These are phyloP conservation scores for Crinitomyces ghanaensis DNA, from an alignment of 805 yeast genomes.

Conservation along the genomic window DNA sequence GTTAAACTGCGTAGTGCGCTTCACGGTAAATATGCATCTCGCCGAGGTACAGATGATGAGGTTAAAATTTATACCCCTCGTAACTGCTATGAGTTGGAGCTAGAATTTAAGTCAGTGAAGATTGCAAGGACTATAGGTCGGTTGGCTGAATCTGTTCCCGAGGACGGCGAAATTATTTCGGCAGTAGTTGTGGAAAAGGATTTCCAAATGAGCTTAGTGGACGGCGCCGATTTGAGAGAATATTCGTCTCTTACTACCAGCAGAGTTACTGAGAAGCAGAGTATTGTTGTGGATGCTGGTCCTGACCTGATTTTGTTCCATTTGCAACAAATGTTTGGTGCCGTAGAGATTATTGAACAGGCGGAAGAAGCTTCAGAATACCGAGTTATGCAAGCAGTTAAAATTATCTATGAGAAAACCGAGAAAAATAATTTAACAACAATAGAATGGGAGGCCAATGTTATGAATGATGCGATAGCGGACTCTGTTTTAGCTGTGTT, in stretches of 20 bases:
- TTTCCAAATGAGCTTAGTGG: slow-evolving; percentile 73
- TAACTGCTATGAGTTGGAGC: slow-evolving; percentile 68
- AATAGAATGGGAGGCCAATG: slow-evolving; percentile 84
- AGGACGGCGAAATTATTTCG: slow-evolving; percentile 40
- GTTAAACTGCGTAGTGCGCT: slow-evolving; percentile 92
- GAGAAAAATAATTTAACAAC: slow-evolving; percentile 40
- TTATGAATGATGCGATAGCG: slow-evolving; percentile 85
- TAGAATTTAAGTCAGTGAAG: slow-evolving; percentile 73
- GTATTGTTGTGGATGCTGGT: slow-evolving; percentile 67
- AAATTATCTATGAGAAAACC: slow-evolving; percentile 36
- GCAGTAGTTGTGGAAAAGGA: slow-evolving; percentile 89
- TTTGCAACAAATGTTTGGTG: slow-evolving; percentile 90
- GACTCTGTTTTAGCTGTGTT: slow-evolving; percentile 87
- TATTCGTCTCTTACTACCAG: slow-evolving; percentile 81
- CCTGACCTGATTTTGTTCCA: slow-evolving; percentile 79
- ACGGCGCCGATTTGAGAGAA: slow-evolving; percentile 79
- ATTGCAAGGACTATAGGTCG: slow-evolving; percentile 66
- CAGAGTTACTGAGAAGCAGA: slow-evolving; percentile 70
- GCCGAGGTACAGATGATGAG: slow-evolving; percentile 79
- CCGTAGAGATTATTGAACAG: slow-evolving; percentile 50
- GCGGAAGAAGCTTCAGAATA: slow-evolving; percentile 27
- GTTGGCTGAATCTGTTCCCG: slow-evolving; percentile 39
- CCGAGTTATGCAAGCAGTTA: slow-evolving; percentile 54
- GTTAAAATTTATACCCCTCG: slow-evolving; percentile 86
- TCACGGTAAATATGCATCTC: slow-evolving; percentile 68